Evolutionary conservation across 2,329 filamentous ascomycete genomes (phyloP).

Genomic region (Colletotrichum somersetense): DNA sequence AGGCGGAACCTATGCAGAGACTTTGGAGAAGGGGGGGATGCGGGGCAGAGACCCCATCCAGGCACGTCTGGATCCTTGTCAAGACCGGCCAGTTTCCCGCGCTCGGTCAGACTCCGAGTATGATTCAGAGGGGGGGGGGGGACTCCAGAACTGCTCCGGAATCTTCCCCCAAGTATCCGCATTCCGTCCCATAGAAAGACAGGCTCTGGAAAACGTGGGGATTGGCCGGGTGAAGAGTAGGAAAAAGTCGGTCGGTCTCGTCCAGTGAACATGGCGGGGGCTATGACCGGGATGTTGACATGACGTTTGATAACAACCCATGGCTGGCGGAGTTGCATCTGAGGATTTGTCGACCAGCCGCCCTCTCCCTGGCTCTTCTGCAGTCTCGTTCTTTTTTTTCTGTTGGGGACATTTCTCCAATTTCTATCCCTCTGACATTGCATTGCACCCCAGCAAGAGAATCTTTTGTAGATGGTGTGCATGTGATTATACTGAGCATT

Average conservation of each 20-base stretch:
- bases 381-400: background rate
- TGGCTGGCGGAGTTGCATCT: background rate
- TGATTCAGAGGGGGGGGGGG: background rate
- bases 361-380: background rate
- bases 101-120: conserved; percentile 36
- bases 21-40: conserved; percentile 21
- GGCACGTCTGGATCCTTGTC: conserved; percentile 8
- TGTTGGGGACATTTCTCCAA: background rate
- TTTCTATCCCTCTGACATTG: too few species aligned
- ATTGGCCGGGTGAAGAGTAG: conserved; percentile 3
- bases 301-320: background rate
- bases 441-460: background rate
- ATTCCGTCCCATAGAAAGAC: background rate
- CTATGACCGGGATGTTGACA: background rate
- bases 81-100: conserved; percentile 3
- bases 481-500: background rate
- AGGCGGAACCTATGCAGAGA: conserved; percentile 12
- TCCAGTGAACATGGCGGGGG: background rate
- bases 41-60: background rate
- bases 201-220: conserved; percentile 26
- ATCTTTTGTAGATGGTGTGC: too few species aligned
- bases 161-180: conserved; percentile 26
- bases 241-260: background rate
- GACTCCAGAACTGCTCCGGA: conserved; percentile 27
- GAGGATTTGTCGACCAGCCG: background rate